Base-by-base conservation (phyloP, 495 filamentous ascomycete genomes). In the Pseudomonodictys pantanalensis region DNA sequence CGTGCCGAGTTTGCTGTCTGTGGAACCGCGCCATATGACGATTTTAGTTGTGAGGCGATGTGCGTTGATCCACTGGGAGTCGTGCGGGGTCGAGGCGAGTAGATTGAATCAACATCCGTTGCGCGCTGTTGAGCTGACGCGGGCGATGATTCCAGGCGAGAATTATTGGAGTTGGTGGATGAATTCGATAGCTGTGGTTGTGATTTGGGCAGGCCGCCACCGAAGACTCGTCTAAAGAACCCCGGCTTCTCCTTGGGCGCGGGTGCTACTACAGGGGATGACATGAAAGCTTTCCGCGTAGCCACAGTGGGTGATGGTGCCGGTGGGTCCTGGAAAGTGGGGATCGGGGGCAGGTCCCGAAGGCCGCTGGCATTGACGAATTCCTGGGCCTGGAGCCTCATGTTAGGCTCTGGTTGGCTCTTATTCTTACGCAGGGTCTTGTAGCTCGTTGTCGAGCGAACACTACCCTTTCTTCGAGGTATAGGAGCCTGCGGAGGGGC, bases 221-320 rank as follows among this genome's bases (percentile, higher is more conserved):
- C 88, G 72, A 97, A 96, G 11, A 97, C 87, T 60, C 92, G 84
- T 55, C 89, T 83, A 77, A 97, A 97, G 74, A 98, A 98, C 23
- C 93, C 91, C 12, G 81, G 89, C 23, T 85, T 83, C 54, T 92
- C 88, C 68, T 86, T 91, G 11, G 58, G 55, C 39, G 20, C 64
- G 62, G 51, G 42, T 61, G 56, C 11, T 69, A 73, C 41, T 72
- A 66, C 2, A 3, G 73, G 50, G 9, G 56, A 65, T 17, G 75
- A 66, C 18, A 74, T 69, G 23, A 67, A 60, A 3, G 76, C 72
- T 52, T 83, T 83, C 44, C 79, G 76, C 29, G 72, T 79, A 25
- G 79, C 78, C 20, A 82, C 78, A 3, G 79, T 79, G 26, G 81
- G 79, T 32, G 78, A 79, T 8, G 78, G 79, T 25, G 81, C 80